Base-by-base conservation (phyloP, 148 eudicot genomes). In the Rhododendron ovatum region DNA sequence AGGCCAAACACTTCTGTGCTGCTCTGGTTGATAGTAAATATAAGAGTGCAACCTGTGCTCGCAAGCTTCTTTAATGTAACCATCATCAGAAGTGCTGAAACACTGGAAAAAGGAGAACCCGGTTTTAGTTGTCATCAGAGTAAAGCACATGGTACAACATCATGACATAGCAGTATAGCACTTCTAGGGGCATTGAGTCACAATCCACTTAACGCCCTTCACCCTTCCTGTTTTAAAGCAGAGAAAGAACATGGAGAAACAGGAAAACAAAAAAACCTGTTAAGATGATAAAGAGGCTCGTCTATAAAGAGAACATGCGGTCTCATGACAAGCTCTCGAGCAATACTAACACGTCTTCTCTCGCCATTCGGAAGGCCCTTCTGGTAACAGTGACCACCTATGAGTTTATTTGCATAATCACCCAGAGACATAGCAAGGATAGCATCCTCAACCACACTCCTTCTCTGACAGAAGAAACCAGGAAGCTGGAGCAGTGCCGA, bases 1-100 rank as follows among this genome's bases (percentile, higher is more conserved):
- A 96, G 98, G 86, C 99, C 99, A 90, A 96, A 96, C 53, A 96
- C 99, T 91, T 96, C 99, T 10, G 99, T 96, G 94, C 98, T 96
- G 93, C 99, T 96, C 90, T 96, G 99, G 90, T 93, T 85, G 84
- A 96, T 91, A 83, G 98, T 94, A 89, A 96, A 96, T 89, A 96
- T 90, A 18, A 96, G 94, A 78, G 99, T 96, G 96, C 98, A 96
- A 14, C 99, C 99, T 7, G 95, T 93, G 88, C 95, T 94, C 24
- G 98, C 98, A 80, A 96, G 98, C 90, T 95, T 96, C 95, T 96
- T 96, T 90, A 96, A 85, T 47, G 99, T 95, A 39, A 96, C 99
- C 99, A 96, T 96, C 99, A 96, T 96, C 74, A 96, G 93, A 88
- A 96, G 98, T 81, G 99, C 98, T 85, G 99, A 96, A 30, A 96